Evolutionary conservation across 2,329 filamentous ascomycete species (phyloP).

Genomic region (Drechslerella coelobrocha): DNA sequence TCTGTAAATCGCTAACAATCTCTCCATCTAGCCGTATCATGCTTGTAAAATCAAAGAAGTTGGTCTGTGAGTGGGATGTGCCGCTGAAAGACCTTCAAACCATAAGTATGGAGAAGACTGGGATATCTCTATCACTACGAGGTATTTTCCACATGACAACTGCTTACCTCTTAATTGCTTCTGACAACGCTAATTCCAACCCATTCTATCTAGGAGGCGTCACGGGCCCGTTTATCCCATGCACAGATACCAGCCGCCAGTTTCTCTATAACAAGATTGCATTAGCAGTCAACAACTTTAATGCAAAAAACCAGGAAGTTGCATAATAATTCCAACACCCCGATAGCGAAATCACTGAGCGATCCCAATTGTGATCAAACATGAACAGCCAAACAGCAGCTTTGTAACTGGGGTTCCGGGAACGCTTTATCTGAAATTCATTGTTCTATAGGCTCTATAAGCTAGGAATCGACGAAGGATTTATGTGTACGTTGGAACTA

Average conservation of each 20-base stretch:
- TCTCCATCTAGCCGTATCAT: constrained; percentile 69
- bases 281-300: constrained; percentile 54
- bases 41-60: constrained; percentile 82
- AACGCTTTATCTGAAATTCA: too few relatives aligned
- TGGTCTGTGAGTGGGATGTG: constrained; percentile 94
- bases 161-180: constrained; percentile 78
- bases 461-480: too few relatives aligned
- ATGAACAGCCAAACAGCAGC: too few relatives aligned
- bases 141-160: constrained; percentile 89
- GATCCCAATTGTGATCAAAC: too few relatives aligned
- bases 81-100: constrained; percentile 95
- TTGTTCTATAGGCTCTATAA: too few relatives aligned
- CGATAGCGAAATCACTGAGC: too few relatives aligned
- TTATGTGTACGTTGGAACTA: too few relatives aligned
- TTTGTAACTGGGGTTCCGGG: too few relatives aligned
- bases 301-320: constrained; percentile 45
- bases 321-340: not conserved
- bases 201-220: constrained; percentile 26
- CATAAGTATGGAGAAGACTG: constrained; percentile 94
- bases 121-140: constrained; percentile 84
- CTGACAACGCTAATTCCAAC: not conserved
- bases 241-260: constrained; percentile 41
- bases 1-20: not conserved
- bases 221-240: constrained; percentile 46
- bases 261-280: constrained; percentile 53